phyloP scores from a whole-genome alignment of 2,329 filamentous ascomycete genomes.

The Fusarium xyrophilum region DNA sequence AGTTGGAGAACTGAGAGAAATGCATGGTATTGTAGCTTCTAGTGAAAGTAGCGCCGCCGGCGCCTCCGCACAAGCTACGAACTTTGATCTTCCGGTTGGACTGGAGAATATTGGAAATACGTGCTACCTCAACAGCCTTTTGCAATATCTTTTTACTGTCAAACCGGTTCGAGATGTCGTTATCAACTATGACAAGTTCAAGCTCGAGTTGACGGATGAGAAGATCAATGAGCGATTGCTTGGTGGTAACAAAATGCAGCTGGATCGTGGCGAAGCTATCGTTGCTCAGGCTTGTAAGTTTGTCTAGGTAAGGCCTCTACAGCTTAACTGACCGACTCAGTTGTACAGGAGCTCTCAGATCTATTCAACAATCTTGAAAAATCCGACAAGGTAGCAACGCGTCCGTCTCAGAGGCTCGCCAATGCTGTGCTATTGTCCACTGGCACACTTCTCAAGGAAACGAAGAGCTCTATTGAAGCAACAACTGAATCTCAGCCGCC shows the following conservation, averaged over 20 bases:
- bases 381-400: constrained; percentile 67
- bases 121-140: constrained; percentile 94
- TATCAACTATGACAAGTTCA: constrained; percentile 74
- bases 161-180: constrained; percentile 82
- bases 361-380: constrained; percentile 76
- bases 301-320: neutral
- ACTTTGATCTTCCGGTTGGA: constrained; percentile 76
- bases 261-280: constrained; percentile 64
- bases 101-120: constrained; percentile 96
- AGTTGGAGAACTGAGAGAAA: constrained; percentile 39
- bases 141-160: constrained; percentile 94
- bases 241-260: constrained; percentile 66
- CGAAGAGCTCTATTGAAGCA: constrained; percentile 41
- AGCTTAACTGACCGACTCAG: constrained; percentile 54
- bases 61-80: constrained; percentile 26
- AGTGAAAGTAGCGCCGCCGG: neutral
- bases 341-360: constrained; percentile 73
- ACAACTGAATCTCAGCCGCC: constrained; percentile 48
- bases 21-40: constrained; percentile 35
- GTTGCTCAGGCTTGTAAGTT: constrained; percentile 76
- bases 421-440: constrained; percentile 75
- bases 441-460: constrained; percentile 46
- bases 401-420: constrained; percentile 78
- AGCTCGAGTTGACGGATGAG: constrained; percentile 70
- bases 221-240: constrained; percentile 72